phyloP scores from a whole-genome alignment of 1,139 yeast species.

The Eremothecium gossypii region DNA sequence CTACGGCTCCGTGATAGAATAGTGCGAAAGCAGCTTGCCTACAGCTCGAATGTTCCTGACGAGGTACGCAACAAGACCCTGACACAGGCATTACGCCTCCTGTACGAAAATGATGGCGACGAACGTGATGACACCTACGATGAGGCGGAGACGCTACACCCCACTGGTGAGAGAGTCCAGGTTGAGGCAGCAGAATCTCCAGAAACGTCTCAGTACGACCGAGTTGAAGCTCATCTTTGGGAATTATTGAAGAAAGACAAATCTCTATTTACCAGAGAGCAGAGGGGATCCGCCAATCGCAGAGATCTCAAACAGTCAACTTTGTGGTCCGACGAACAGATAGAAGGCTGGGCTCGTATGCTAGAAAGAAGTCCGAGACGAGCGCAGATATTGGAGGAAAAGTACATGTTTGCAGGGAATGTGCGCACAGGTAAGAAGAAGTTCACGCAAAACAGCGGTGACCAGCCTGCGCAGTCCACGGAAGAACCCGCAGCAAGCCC shows the following conservation, averaged over 20 bases:
- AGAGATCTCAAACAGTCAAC: slow-evolving; percentile 43
- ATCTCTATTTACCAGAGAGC: slow-evolving; percentile 39
- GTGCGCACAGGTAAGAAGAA: slow-evolving; percentile 19
- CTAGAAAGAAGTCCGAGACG: slow-evolving; percentile 55
- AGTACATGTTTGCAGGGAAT: slow-evolving; percentile 43
- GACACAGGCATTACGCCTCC: slow-evolving; percentile 51
- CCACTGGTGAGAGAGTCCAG: slow-evolving; percentile 24
- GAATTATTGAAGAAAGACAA: slow-evolving; percentile 46
- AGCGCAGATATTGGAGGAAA: slow-evolving; percentile 52
- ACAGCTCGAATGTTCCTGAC: slow-evolving; percentile 32
- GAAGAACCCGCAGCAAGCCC: slow-evolving; percentile 6
- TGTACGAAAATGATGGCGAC: slow-evolving; percentile 65
- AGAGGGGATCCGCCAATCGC: slow-evolving; percentile 47
- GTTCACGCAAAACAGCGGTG: background rate
- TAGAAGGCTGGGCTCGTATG: slow-evolving; percentile 89
- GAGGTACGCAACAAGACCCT: slow-evolving; percentile 48
- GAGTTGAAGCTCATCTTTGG: slow-evolving; percentile 49
- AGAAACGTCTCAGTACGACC: slow-evolving; percentile 22
- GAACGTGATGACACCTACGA: slow-evolving; percentile 67
- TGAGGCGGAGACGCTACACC: slow-evolving; percentile 47
- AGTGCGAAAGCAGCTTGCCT: slow-evolving; percentile 9
- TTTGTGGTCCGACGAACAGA: slow-evolving; percentile 78
- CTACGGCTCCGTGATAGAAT: slow-evolving; percentile 5
- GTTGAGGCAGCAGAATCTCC: slow-evolving; percentile 17
- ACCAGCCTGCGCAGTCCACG: background rate